Evolutionary conservation across 1,284 basidiomycete genomes (phyloP).

Genomic region (Cutaneotrichosporon sp.): DNA sequence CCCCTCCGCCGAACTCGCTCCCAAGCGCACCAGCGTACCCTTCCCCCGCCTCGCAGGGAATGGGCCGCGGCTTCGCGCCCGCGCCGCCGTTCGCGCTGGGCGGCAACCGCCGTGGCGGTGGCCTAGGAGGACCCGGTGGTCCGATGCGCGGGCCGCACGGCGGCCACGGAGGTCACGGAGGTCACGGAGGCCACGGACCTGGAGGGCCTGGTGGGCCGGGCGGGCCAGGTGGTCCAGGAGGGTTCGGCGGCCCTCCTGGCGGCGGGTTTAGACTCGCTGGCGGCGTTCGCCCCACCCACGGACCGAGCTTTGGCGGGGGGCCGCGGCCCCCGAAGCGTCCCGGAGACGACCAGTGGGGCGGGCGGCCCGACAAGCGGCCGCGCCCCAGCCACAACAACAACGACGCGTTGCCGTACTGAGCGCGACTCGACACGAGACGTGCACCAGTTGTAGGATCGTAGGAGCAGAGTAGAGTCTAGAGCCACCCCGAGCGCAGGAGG

Average conservation of each 20-base stretch:
- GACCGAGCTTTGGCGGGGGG: conserved; percentile 1
- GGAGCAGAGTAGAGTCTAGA: too few relatives aligned
- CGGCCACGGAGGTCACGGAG: background rate
- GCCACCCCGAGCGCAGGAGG: too few relatives aligned
- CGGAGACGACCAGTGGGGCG: conserved; percentile 14
- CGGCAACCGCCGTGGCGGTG: conserved; percentile 5
- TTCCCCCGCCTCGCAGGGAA: background rate
- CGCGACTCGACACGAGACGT: too few relatives aligned
- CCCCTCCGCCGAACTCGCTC: background rate
- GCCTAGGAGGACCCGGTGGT: too few relatives aligned
- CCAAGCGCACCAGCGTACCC: conserved; percentile 9
- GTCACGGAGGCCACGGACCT: too few relatives aligned
- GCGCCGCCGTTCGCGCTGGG: conserved; percentile 20
- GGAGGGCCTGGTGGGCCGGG: too few relatives aligned
- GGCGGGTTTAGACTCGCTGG: conserved; percentile 1
- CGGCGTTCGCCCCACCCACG: background rate
- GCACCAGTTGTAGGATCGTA: too few relatives aligned
- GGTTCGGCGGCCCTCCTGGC: background rate
- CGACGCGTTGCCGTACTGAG: conserved; percentile 13
- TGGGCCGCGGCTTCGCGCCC: conserved; percentile 8
- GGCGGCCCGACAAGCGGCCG: conserved; percentile 10
- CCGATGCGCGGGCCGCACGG: background rate
- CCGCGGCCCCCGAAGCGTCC: conserved; percentile 4
- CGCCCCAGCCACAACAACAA: too few relatives aligned
- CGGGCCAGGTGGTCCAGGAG: conserved; percentile 2